phyloP scores from a whole-genome alignment of 2,329 filamentous ascomycete genomes.

The Sporothrix pallida region DNA sequence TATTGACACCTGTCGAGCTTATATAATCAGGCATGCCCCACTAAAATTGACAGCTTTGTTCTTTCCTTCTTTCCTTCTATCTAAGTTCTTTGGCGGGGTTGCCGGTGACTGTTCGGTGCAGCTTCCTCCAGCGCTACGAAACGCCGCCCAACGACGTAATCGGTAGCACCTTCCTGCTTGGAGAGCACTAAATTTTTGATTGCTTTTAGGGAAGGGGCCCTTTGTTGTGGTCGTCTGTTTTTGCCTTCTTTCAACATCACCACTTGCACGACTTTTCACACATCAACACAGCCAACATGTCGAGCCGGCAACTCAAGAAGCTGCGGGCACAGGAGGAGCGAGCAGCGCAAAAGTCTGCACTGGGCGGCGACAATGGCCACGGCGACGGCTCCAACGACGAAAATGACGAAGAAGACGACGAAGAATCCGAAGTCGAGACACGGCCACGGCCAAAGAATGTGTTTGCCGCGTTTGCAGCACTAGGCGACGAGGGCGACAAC shows the following conservation, averaged over 20 bases:
- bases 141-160: constrained; percentile 19
- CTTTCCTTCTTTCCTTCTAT: no score
- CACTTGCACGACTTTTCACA: neutral
- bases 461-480: constrained; percentile 58
- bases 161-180: neutral
- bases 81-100: neutral
- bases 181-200: neutral
- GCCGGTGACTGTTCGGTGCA: constrained; percentile 19
- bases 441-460: constrained; percentile 38
- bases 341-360: constrained; percentile 42
- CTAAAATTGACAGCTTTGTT: constrained; percentile 2
- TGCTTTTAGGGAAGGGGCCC: neutral
- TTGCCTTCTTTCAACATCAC: neutral
- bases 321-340: constrained; percentile 57
- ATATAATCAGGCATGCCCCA: neutral
- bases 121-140: no score
- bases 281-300: constrained; percentile 48
- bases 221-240: neutral
- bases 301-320: constrained; percentile 58
- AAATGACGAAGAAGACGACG: constrained; percentile 21
- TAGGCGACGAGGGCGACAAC: constrained; percentile 53
- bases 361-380: constrained; percentile 37
- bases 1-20: neutral
- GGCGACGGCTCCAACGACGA: constrained; percentile 45
- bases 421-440: neutral